These are phyloP conservation scores for Echinosophora koreensis DNA, from an alignment of 306 rosid genomes.

Conservation along the genomic window DNA sequence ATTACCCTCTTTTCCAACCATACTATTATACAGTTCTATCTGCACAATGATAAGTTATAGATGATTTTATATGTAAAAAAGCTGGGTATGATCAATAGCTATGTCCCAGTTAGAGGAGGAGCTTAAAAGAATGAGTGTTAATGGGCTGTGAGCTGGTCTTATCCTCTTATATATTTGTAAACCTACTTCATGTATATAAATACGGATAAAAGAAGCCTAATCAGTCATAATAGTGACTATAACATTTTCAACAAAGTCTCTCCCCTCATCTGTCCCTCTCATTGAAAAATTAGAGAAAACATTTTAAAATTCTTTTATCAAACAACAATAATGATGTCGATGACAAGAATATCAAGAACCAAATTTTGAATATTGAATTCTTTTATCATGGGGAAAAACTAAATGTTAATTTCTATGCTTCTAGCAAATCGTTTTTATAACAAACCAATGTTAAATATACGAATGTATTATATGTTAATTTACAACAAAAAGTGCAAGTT, in stretches of 20 bases:
- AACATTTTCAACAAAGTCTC: neutral
- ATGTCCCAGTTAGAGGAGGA: neutral
- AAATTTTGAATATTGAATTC: neutral
- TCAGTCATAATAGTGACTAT: slow-evolving; percentile 14
- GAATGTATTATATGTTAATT: neutral
- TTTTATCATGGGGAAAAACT: neutral
- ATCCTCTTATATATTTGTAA: neutral
- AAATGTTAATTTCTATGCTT: slow-evolving; percentile 12
- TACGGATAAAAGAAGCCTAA: neutral
- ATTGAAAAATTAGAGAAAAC: neutral
- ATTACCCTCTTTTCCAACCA: slow-evolving; percentile 61
- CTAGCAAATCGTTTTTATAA: neutral
- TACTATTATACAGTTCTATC: slow-evolving; percentile 58
- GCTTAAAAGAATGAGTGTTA: neutral
- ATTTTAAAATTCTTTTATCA: slow-evolving; percentile 20
- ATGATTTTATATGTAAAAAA: slow-evolving; percentile 19
- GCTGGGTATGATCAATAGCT: slow-evolving; percentile 20
- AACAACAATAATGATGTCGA: neutral
- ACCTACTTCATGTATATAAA: slow-evolving; percentile 17
- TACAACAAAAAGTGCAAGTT: slow-evolving; percentile 2
- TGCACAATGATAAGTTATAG: slow-evolving; percentile 44
- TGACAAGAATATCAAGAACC: neutral
- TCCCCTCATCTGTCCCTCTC: slow-evolving; percentile 1
- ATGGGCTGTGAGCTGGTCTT: neutral
- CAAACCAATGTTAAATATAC: slow-evolving; percentile 25